Evolutionary conservation across 1,139 yeast species (phyloP).

Genomic region (Suhomyces coccinellae): DNA sequence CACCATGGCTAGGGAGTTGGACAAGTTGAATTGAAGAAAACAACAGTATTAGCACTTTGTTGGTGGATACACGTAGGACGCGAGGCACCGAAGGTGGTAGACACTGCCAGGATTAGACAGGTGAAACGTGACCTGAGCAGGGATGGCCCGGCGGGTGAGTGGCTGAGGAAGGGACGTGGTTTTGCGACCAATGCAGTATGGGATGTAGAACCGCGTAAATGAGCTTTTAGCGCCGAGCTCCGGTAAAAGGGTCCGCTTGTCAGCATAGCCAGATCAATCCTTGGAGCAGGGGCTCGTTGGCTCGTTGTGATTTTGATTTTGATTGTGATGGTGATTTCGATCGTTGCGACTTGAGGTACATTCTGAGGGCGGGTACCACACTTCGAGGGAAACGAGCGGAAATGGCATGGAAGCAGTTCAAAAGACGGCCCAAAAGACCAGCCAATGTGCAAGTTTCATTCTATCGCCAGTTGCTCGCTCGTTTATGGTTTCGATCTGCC

Average conservation of each 20-base stretch:
- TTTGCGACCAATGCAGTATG: too few species aligned
- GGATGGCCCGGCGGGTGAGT: background rate
- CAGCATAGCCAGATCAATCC: too few species aligned
- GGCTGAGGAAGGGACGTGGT: background rate
- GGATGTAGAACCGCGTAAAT: too few species aligned
- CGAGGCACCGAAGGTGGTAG: slow-evolving; percentile 3
- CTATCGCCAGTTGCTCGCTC: too few species aligned
- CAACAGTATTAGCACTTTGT: slow-evolving; percentile 1
- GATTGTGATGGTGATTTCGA: background rate
- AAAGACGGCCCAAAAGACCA: too few species aligned
- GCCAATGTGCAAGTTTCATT: too few species aligned
- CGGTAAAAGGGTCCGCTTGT: too few species aligned
- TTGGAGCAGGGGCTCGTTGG: background rate
- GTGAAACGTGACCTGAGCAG: background rate
- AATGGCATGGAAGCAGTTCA: background rate
- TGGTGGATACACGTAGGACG: slow-evolving; percentile 7
- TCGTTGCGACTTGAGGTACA: background rate
- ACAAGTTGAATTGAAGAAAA: slow-evolving; percentile 1
- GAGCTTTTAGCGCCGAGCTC: too few species aligned
- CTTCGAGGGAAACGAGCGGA: background rate
- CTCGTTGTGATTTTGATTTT: background rate
- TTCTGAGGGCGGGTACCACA: background rate
- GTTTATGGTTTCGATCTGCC: background rate
- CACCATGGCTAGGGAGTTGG: slow-evolving; percentile 28
- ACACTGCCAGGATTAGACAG: background rate